A percentile compares a stretch with the other conserved stretches of the same genome.
Evolutionary conservation across 208 protist genomes (phyloP).

Genomic region (Wallacemonas sp.): DNA sequence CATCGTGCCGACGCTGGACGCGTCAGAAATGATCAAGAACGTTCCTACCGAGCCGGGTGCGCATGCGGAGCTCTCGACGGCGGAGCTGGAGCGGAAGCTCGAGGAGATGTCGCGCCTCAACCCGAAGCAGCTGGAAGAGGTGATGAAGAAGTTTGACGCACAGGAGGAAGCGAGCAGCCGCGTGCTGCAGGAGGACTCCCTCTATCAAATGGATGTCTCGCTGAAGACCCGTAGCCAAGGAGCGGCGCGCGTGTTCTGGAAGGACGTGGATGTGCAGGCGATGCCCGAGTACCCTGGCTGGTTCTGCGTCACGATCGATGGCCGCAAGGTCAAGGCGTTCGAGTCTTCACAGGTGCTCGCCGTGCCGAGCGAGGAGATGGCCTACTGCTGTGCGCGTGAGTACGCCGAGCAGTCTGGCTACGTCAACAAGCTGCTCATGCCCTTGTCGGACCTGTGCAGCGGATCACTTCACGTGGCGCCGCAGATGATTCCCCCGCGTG

Average conservation of each 20-base stretch:
- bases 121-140: slow-evolving; percentile 66
- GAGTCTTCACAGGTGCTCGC: slow-evolving; percentile 69
- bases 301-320: slow-evolving; percentile 87
- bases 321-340: slow-evolving; percentile 86
- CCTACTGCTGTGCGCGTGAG: slow-evolving; percentile 82
- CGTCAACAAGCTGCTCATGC: slow-evolving; percentile 91
- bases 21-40: slow-evolving; percentile 46
- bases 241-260: slow-evolving; percentile 87
- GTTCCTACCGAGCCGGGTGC: slow-evolving; percentile 80
- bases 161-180: slow-evolving; percentile 72
- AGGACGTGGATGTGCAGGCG: slow-evolving; percentile 73
- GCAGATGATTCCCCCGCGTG: slow-evolving; percentile 82
- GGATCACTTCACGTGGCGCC: slow-evolving; percentile 82
- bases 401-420: slow-evolving; percentile 81
- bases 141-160: slow-evolving; percentile 52
- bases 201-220: slow-evolving; percentile 92
- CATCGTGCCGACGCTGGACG: slow-evolving; percentile 54
- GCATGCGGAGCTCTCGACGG: slow-evolving; percentile 79
- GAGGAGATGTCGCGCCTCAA: slow-evolving; percentile 73
- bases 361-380: slow-evolving; percentile 85
- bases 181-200: slow-evolving; percentile 79
- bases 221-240: slow-evolving; percentile 54
- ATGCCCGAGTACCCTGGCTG: slow-evolving; percentile 63
- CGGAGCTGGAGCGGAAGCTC: slow-evolving; percentile 82
- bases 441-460: slow-evolving; percentile 88